Percentiles rank a stretch among this genome's conserved stretches.
phyloP scores from a whole-genome alignment of 2,329 filamentous ascomycete genomes.

The Ophiocordyceps australis region DNA sequence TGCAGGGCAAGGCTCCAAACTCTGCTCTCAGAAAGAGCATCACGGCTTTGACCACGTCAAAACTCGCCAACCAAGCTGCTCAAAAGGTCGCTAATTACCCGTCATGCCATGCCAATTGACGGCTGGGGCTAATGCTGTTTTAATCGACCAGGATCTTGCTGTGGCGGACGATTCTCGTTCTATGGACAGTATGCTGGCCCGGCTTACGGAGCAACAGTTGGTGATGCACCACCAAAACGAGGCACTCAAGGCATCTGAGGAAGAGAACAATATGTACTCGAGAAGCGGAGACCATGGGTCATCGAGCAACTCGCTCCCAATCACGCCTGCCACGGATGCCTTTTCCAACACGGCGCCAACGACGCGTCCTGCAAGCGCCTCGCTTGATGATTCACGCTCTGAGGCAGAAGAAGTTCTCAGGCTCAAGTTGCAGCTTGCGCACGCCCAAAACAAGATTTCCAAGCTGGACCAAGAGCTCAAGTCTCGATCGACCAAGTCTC shows the following conservation, averaged over 20 bases:
- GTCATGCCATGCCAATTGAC: background rate
- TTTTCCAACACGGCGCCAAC: slow-evolving; percentile 27
- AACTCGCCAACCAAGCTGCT: slow-evolving; percentile 33
- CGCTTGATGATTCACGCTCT: slow-evolving; percentile 20
- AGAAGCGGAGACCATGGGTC: slow-evolving; percentile 26
- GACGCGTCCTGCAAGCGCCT: slow-evolving; percentile 33
- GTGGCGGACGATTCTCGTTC: slow-evolving; percentile 22
- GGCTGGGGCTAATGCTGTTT: background rate
- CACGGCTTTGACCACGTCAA: slow-evolving; percentile 30
- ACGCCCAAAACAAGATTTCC: slow-evolving; percentile 51
- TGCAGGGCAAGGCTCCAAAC: slow-evolving; percentile 6
- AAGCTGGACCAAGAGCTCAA: slow-evolving; percentile 57
- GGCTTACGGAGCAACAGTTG: slow-evolving; percentile 53
- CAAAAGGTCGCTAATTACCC: slow-evolving; percentile 25
- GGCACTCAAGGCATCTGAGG: slow-evolving; percentile 24
- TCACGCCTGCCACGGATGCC: slow-evolving; percentile 41
- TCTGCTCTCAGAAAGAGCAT: slow-evolving; percentile 21
- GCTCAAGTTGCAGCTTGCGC: slow-evolving; percentile 52
- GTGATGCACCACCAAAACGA: slow-evolving; percentile 40
- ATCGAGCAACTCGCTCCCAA: slow-evolving; percentile 39
- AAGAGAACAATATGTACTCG: slow-evolving; percentile 13
- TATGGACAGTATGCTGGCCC: slow-evolving; percentile 58
- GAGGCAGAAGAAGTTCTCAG: slow-evolving; percentile 42
- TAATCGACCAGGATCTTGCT: slow-evolving; percentile 22
- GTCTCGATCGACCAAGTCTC: slow-evolving; percentile 40